Conservation (phyloP, 2,329 filamentous ascomycete genomes). For the Paecilomyces sp. region DNA sequence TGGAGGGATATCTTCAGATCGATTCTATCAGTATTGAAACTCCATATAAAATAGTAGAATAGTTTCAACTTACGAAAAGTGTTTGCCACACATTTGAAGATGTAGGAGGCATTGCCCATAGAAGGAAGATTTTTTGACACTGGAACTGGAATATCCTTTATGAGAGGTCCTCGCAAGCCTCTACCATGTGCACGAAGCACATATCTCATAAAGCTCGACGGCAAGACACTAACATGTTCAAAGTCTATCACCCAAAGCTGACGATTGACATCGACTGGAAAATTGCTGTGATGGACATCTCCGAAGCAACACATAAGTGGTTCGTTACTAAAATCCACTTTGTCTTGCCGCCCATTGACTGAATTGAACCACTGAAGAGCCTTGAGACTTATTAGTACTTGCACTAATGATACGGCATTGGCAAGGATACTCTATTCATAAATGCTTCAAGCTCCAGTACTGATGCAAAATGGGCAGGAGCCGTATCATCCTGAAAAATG, state of each 20-base stretch:
- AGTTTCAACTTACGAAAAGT: background rate
- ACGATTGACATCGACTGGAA: slow-evolving; percentile 2
- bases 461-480: slow-evolving; percentile 1
- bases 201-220: slow-evolving; percentile 1
- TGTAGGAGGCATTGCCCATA: background rate
- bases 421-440: background rate
- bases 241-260: slow-evolving; percentile 5
- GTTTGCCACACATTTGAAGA: background rate
- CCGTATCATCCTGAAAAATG: slow-evolving; percentile 6
- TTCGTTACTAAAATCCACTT: slow-evolving; percentile 2
- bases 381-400: background rate
- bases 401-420: background rate
- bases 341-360: background rate
- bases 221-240: slow-evolving; percentile 1
- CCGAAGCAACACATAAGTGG: slow-evolving; percentile 1
- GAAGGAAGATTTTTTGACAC: background rate
- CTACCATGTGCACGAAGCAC: background rate
- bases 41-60: background rate
- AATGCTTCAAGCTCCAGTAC: background rate
- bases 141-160: background rate
- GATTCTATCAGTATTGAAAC: background rate
- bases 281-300: slow-evolving; percentile 2
- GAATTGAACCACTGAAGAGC: background rate
- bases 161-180: background rate
- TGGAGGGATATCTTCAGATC: background rate